Conservation (phyloP, 305 asterid species). For the Caryopteris hybrid region DNA sequence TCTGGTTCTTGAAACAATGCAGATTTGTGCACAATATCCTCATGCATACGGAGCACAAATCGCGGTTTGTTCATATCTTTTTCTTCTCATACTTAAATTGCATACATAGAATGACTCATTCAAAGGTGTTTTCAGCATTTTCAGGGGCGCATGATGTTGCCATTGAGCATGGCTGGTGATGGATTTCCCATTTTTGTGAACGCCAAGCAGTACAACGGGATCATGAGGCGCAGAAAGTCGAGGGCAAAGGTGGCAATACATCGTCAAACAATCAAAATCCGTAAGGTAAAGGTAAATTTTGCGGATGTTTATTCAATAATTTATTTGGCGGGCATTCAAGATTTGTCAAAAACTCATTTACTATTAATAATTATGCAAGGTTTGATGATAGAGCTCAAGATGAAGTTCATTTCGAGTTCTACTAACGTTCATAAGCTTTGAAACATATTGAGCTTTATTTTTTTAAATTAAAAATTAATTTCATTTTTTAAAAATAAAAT, state of each 20-base stretch:
- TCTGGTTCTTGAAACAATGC: constrained; percentile 6
- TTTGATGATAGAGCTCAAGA: too few species aligned
- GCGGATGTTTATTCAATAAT: too few species aligned
- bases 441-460: too few species aligned
- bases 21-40: constrained; percentile 51
- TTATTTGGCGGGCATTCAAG: too few species aligned
- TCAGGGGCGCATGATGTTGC: constrained; percentile 68
- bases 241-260: constrained; percentile 55
- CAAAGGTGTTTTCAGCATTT: constrained; percentile 29
- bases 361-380: too few species aligned
- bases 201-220: constrained; percentile 72
- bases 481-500: too few species aligned
- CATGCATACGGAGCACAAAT: constrained; percentile 37
- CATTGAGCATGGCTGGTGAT: constrained; percentile 47
- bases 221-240: constrained; percentile 58
- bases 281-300: too few species aligned
- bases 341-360: too few species aligned
- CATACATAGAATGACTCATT: background rate
- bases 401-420: too few species aligned
- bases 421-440: too few species aligned
- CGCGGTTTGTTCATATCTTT: constrained; percentile 33
- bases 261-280: constrained; percentile 36
- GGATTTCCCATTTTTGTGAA: constrained; percentile 64
- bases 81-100: background rate
- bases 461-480: too few species aligned